phyloP scores from a whole-genome alignment of 495 filamentous ascomycete genomes.

The Penicillium parvum region DNA sequence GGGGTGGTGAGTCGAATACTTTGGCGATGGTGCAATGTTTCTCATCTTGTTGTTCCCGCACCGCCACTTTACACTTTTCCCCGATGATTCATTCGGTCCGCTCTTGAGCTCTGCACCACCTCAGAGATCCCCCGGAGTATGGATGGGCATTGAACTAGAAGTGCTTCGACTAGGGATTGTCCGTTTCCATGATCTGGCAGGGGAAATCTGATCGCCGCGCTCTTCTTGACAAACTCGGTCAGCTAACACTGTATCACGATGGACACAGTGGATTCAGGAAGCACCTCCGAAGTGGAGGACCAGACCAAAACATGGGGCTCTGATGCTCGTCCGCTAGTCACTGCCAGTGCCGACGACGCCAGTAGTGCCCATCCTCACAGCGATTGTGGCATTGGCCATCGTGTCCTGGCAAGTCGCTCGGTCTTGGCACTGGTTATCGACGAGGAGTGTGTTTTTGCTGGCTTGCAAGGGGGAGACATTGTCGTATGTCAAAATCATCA shows the following conservation, averaged over 20 bases:
- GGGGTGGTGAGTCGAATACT: slow-evolving; percentile 31
- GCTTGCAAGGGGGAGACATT: slow-evolving; percentile 88
- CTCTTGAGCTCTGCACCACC: not conserved
- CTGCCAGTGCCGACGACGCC: slow-evolving; percentile 5
- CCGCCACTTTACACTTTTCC: slow-evolving; percentile 15
- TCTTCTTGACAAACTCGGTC: not conserved
- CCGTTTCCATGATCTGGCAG: slow-evolving; percentile 1
- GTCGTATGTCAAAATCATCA: slow-evolving; percentile 45
- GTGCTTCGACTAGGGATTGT: too few relatives aligned
- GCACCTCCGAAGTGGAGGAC: slow-evolving; percentile 36
- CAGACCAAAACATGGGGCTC: slow-evolving; percentile 38
- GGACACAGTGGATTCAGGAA: slow-evolving; percentile 40
- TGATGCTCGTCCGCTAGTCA: slow-evolving; percentile 25
- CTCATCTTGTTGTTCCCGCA: slow-evolving; percentile 12
- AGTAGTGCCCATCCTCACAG: slow-evolving; percentile 13
- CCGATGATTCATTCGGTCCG: slow-evolving; percentile 18
- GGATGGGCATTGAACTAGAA: slow-evolving; percentile 1
- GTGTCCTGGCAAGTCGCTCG: slow-evolving; percentile 44
- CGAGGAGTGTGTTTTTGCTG: slow-evolving; percentile 58
- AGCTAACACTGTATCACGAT: slow-evolving; percentile 22
- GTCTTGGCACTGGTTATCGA: slow-evolving; percentile 45
- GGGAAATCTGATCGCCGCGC: not conserved
- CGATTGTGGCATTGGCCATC: slow-evolving; percentile 45
- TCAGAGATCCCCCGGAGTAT: not conserved
- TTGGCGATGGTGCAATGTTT: slow-evolving; percentile 28